Evolutionary conservation across 768 basidiomycete genomes (phyloP), one percentile per base, ranked within the genome.

Genomic region (Mycena olivaceomarginata): DNA sequence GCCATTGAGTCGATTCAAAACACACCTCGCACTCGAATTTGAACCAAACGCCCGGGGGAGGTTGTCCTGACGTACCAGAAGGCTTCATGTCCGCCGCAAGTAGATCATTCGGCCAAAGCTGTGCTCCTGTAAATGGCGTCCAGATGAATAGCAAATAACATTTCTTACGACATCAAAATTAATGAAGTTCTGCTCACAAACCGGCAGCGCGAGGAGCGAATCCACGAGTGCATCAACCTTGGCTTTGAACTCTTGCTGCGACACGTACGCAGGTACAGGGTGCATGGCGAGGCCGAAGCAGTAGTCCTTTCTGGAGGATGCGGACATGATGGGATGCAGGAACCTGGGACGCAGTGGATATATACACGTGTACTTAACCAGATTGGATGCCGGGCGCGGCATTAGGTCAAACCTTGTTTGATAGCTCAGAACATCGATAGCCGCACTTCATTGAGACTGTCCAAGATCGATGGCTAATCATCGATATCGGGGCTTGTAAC

Each of bases 1-100:
- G 53, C 53, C 53, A 56, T 56, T n/a, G 7, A 22, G 53, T 56
- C 53, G 22, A 56, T 56, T 20, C 53, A 56, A 56, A 56, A 56
- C n/a, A 56, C 53, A 56, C 53, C 53, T 56, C n/a, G 53, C 53
- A 56, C 12, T 56, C n/a, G 53, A 56, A 56, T 56, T 56, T 12
- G 53, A 56, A 56, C 53, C n/a, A 56, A n/a, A 56, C 53, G 12
- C 12, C 12, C 20, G 12, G 53, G 2, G 53, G 5, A 8, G 53
- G 53, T 22, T 56, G 53, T 56, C 53, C 53, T n/a, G 18, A 45
- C 43, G 16, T 56, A 22, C 53, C 53, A 6, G 53, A n/a, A 20
- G 12, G 8, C 53, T 56, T 56, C n/a, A 56, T 56, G 53, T 8
- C 5, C n/a, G n/a, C 53, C 53, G 5, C n/a, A n/a, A 56, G 53